Evolutionary conservation across 2,329 filamentous ascomycete species (phyloP).

Genomic region (Scleromitrula shiraiana): DNA sequence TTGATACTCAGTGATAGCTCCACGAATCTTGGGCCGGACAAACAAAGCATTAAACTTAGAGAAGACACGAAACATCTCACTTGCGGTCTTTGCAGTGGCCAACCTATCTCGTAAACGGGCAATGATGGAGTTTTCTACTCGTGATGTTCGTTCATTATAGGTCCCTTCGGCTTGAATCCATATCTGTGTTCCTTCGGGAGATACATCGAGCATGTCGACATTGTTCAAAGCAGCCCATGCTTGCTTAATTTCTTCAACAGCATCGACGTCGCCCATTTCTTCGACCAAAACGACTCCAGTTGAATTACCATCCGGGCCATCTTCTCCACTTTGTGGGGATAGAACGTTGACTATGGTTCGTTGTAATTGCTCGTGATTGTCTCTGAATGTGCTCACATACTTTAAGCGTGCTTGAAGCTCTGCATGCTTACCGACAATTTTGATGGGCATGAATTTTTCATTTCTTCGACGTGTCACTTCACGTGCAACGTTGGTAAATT

Average conservation of each 20-base stretch:
- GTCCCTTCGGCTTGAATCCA: conserved; percentile 93
- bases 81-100: conserved; percentile 91
- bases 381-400: conserved; percentile 90
- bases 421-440: conserved; percentile 79
- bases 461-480: conserved; percentile 89
- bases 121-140: conserved; percentile 98
- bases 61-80: conserved; percentile 99
- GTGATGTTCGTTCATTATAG: conserved; percentile 94
- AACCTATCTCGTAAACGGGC: conserved; percentile 84
- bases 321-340: conserved; percentile 59
- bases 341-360: conserved; percentile 96
- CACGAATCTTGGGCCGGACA: conserved; percentile 96
- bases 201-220: conserved; percentile 90
- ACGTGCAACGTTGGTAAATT: conserved; percentile 94
- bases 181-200: conserved; percentile 76
- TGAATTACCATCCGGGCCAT: conserved; percentile 42
- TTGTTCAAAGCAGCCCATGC: conserved; percentile 92
- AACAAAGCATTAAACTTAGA: conserved; percentile 99
- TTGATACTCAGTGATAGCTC: conserved; percentile 96
- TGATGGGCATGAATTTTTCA: conserved; percentile 98
- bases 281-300: conserved; percentile 70
- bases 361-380: conserved; percentile 96
- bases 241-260: conserved; percentile 90
- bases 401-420: conserved; percentile 85
- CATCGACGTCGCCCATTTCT: conserved; percentile 94